phyloP scores from a whole-genome alignment of 208 protist genomes.

The Tritrichomonas musculus region DNA sequence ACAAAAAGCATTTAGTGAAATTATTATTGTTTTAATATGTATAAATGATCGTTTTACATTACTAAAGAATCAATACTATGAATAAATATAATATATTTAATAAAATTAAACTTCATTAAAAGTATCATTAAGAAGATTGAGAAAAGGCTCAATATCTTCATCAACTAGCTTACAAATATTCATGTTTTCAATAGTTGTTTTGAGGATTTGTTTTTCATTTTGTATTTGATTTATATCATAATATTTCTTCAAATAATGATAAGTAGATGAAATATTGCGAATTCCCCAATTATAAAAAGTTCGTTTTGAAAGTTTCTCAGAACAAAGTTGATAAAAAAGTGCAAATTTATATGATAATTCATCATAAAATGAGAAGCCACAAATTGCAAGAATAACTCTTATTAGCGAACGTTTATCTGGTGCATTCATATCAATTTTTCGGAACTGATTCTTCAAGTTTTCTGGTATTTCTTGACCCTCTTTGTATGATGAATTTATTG shows the following conservation, averaged over 20 bases:
- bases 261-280: conserved; percentile 91
- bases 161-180: conserved; percentile 91
- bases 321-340: conserved; percentile 77
- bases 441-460: conserved; percentile 94
- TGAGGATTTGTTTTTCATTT: conserved; percentile 77
- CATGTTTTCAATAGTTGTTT: conserved; percentile 88
- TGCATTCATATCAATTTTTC: conserved; percentile 94
- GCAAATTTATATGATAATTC: conserved; percentile 69
- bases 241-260: conserved; percentile 54
- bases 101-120: no score
- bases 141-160: conserved; percentile 88
- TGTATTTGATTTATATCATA: conserved; percentile 63
- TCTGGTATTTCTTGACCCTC: conserved; percentile 92
- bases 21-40: no score
- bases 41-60: no score
- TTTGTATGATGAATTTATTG: conserved; percentile 94
- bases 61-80: no score
- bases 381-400: conserved; percentile 67
- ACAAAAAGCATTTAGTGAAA: no score
- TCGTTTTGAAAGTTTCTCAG: conserved; percentile 92
- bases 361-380: conserved; percentile 61
- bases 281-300: conserved; percentile 77
- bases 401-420: conserved; percentile 92
- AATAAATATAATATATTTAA: no score
- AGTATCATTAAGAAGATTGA: conserved; percentile 76